Evolutionary conservation across 2,329 filamentous ascomycete genomes (phyloP), one percentile per base, ranked within the genome.

Genomic region (Alternaria sp.): DNA sequence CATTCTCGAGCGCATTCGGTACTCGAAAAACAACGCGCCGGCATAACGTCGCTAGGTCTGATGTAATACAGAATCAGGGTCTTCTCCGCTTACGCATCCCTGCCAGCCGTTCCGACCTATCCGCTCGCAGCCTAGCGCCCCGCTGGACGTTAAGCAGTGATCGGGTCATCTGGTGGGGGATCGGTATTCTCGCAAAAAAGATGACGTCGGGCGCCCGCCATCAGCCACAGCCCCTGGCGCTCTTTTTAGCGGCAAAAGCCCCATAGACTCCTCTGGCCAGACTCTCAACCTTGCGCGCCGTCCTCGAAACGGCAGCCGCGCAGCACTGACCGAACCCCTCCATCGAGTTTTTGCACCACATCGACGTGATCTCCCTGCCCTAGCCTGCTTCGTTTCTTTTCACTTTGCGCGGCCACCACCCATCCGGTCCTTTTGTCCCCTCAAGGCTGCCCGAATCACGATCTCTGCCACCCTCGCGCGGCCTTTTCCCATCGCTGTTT

Each of bases 61-160:
- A 71, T 71, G 70, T 69, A 68, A 69, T 68, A 46, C 61, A 61
- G n/a, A 57, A 65, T 73, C 71, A 73, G 71, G 71, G 69, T 71
- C 71, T 63, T 49, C 60, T 60, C 53, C 66, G 43, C 49, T 47
- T 20, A 15, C 26, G 20, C 21, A 61, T 54, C 55, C 64, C 61
- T 58, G 64, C 55, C 50, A 51, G 54, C 23, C 54, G 58, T 49
- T 57, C 47, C 14, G 37, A 51, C 51, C 53, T 51, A n/a, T 28
- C 51, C 57, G 10, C 2, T n/a, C 21, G 4, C 21, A 15, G 50
- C 14, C 59, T 61, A 64, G 61, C 56, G 37, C 25, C 20, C 25
- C 65, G 20, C 49, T 44, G 7, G 60, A 63, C 60, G 55, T 37
- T 50, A 33, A 11, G 15, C 44, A 44, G 49, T 60, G 55, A 73